phyloP scores from a whole-genome alignment of 129 eudicot species.

The Erigeron canadensis region DNA sequence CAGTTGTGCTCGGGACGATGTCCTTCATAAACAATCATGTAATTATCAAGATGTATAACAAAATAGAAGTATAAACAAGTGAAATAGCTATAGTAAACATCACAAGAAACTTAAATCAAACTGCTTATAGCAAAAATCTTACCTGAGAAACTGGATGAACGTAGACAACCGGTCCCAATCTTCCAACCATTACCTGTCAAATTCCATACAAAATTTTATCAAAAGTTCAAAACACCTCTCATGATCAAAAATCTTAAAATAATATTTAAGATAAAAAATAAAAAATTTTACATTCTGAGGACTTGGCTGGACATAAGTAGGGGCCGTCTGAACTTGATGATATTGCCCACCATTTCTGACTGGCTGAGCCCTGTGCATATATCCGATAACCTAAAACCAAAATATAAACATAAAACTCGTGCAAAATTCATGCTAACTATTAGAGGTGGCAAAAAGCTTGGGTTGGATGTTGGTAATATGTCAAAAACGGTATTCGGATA shows the following conservation, averaged over 20 bases:
- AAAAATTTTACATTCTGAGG: slow-evolving; percentile 90
- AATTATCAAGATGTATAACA: not conserved
- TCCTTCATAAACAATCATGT: slow-evolving; percentile 47
- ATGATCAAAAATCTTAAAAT: slow-evolving; percentile 15
- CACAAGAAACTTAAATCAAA: not conserved
- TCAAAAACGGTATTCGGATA: not conserved
- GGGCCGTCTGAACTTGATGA: slow-evolving; percentile 69
- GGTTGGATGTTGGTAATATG: not conserved
- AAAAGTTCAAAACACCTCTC: not conserved
- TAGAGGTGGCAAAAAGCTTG: not conserved
- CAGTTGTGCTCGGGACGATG: slow-evolving; percentile 47
- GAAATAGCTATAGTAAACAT: not conserved
- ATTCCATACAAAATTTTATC: not conserved
- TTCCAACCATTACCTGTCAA: slow-evolving; percentile 72
- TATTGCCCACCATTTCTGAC: slow-evolving; percentile 51
- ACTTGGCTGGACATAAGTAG: slow-evolving; percentile 55
- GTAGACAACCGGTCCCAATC: slow-evolving; percentile 69
- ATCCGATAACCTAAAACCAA: slow-evolving; percentile 65
- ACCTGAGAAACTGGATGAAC: slow-evolving; percentile 84
- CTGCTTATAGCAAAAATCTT: slow-evolving; percentile 32
- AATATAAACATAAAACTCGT: slow-evolving; percentile 20
- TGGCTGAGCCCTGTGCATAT: slow-evolving; percentile 61
- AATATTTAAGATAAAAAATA: no score
- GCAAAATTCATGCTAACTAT: slow-evolving; percentile 1
- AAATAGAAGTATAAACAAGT: not conserved